Evolutionary conservation across 768 basidiomycete genomes (phyloP).

Genomic region (Suillus lakei): DNA sequence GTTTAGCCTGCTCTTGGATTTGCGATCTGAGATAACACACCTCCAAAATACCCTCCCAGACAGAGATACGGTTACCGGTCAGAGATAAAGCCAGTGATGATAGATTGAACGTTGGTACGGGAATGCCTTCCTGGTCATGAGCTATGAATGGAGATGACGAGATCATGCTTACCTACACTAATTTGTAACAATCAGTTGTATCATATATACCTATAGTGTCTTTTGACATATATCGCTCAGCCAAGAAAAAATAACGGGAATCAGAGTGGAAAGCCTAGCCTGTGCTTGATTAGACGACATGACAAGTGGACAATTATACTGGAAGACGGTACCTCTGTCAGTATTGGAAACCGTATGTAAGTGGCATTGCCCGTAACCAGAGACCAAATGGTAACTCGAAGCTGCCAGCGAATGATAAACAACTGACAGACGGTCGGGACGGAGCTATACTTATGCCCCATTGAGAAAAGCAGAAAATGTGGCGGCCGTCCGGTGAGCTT

Average conservation of each 20-base stretch:
- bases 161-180: slow-evolving; percentile 59
- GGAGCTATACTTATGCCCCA: slow-evolving; percentile 74
- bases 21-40: slow-evolving; percentile 40
- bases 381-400: slow-evolving; percentile 88
- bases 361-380: slow-evolving; percentile 74
- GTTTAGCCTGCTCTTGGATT: neutral
- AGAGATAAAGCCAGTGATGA: slow-evolving; percentile 78
- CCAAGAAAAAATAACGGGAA: slow-evolving; percentile 82
- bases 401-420: slow-evolving; percentile 45
- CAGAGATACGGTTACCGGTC: slow-evolving; percentile 71
- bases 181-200: slow-evolving; percentile 64
- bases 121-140: slow-evolving; percentile 22
- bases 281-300: slow-evolving; percentile 30
- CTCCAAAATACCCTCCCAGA: slow-evolving; percentile 88
- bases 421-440: slow-evolving; percentile 6
- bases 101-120: slow-evolving; percentile 70
- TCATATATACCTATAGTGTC: slow-evolving; percentile 90
- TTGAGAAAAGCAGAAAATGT: slow-evolving; percentile 88
- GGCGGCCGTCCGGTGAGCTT: slow-evolving; percentile 81
- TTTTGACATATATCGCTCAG: slow-evolving; percentile 89
- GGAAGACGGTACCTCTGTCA: slow-evolving; percentile 60
- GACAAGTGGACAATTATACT: neutral
- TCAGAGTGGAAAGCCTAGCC: slow-evolving; percentile 82
- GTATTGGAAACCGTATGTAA: slow-evolving; percentile 85
- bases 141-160: slow-evolving; percentile 15